Evolutionary conservation across 179 eudicot genomes (phyloP).

Genomic region (Patellifolia procumbens): DNA sequence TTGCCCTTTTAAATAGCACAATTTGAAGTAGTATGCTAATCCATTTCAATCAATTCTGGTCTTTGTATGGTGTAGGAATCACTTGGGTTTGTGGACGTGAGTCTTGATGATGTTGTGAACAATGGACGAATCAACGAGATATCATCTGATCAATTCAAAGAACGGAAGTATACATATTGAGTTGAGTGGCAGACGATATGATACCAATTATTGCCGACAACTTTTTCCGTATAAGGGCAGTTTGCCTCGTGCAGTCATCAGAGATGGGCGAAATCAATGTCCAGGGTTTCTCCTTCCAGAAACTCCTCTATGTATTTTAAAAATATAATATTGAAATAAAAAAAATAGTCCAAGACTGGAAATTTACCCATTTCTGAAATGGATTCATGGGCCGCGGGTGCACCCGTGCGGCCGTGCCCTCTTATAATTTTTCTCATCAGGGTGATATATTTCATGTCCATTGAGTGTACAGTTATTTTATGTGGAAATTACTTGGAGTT

Average conservation of each 20-base stretch:
- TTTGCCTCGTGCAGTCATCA: not conserved
- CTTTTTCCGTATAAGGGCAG: not conserved
- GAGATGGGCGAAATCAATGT: not conserved
- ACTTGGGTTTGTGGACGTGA: conserved; percentile 67
- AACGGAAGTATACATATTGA: conserved; percentile 72
- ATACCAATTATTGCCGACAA: conserved; percentile 6
- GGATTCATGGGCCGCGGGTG: too few relatives aligned
- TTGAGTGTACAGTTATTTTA: not conserved
- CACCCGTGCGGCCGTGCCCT: too few relatives aligned
- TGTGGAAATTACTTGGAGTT: not conserved
- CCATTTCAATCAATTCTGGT: not conserved
- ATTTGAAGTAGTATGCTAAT: not conserved
- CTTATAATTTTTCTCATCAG: not conserved
- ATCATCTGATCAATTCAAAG: conserved; percentile 70
- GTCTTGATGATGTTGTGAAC: conserved; percentile 70
- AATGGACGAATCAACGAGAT: conserved; percentile 80
- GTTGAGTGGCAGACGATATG: conserved; percentile 64
- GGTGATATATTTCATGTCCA: conserved; percentile 1
- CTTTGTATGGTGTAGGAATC: conserved; percentile 54
- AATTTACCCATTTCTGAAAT: not conserved
- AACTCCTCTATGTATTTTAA: not conserved
- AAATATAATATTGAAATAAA: too few relatives aligned
- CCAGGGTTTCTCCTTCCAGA: not conserved
- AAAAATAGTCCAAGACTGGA: not conserved
- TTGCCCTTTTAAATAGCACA: not conserved